phyloP scores from a whole-genome alignment of 306 rosid species.

The Quercus glauca region DNA sequence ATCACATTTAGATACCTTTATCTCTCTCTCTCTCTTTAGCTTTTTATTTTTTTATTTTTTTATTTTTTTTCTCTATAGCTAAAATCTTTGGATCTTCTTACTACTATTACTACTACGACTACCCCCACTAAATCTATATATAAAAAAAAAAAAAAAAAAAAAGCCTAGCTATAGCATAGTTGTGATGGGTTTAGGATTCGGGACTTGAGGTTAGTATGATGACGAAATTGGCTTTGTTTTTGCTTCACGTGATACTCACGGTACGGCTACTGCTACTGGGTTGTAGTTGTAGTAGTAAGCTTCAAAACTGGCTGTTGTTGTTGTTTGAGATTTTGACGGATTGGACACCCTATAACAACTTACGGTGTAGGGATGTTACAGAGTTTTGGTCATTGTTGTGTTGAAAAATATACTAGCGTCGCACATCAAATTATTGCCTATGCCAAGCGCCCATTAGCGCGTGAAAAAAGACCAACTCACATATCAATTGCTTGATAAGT shows the following conservation, averaged over 20 bases:
- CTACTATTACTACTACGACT: constrained; percentile 4
- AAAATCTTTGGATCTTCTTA: constrained; percentile 20
- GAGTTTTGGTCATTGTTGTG: constrained; percentile 25
- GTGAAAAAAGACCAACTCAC: neutral
- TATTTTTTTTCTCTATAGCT: constrained; percentile 8
- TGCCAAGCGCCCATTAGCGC: neutral
- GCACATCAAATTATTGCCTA: neutral
- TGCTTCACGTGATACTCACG: constrained; percentile 66
- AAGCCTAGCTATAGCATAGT: constrained; percentile 20
- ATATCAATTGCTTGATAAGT: too few relatives aligned
- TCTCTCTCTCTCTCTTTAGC: constrained; percentile 22
- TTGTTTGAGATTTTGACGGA: constrained; percentile 42
- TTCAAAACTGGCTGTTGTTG: constrained; percentile 46
- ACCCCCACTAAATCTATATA: neutral
- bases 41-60: constrained; percentile 6
- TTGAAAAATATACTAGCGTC: constrained; percentile 15
- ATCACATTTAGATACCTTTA: constrained; percentile 23
- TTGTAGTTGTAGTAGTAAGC: neutral
- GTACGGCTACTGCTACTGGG: constrained; percentile 38
- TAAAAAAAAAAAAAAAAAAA: constrained; percentile 14
- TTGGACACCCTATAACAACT: constrained; percentile 47
- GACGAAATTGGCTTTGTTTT: constrained; percentile 46
- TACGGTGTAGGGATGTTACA: constrained; percentile 30
- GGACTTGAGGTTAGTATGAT: constrained; percentile 45
- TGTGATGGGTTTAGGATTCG: constrained; percentile 32